Evolutionary conservation across 805 yeast genomes (phyloP), one percentile per base, ranked within the genome.

Genomic region (Candida anglica): DNA sequence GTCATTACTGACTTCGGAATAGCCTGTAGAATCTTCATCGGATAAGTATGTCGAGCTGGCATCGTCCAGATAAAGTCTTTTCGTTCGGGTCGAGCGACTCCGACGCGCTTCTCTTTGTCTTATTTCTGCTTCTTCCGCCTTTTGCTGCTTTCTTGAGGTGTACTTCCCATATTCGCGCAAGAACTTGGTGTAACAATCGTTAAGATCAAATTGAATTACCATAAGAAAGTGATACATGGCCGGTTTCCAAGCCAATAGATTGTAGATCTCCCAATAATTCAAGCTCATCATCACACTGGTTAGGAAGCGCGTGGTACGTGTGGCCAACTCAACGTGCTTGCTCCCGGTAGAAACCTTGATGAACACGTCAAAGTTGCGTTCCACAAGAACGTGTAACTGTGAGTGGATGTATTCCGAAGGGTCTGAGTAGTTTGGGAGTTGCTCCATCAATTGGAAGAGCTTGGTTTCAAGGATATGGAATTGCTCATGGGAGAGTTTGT

Each of bases 211-310:
- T 15, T 60, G 53, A 15, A 67, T 63, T n/a, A 67, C 46, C 5
- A 42, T 40, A 27, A 67, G 45, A 33, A 67, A 66, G 39, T 61
- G 68, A 42, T 58, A 63, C 13, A 67, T 59, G 5, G 67, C 56
- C 2, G 72, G 71, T 38, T 65, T 63, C 66, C 68, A 61, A 14
- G 52, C 47, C 13, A 66, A 49, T 24, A 67, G 46, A 32, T 63
- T 66, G 46, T 64, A 66, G 16, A 67, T 40, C 41, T 67, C 71
- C 73, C 73, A 67, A 46, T 67, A 67, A 40, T 66, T 66, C 27
- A 63, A 44, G 25, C 43, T 43, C 67, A 62, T 60, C 14, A 66
- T 39, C 1, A 64, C 48, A 10, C 50, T 47, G 15, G 71, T 64
- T 36, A 67, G 49, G 36, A 62, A 64, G 23, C 69, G 42, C 19